Conservation (phyloP, 805 yeast species). For the Kazachstania taianensis region DNA sequence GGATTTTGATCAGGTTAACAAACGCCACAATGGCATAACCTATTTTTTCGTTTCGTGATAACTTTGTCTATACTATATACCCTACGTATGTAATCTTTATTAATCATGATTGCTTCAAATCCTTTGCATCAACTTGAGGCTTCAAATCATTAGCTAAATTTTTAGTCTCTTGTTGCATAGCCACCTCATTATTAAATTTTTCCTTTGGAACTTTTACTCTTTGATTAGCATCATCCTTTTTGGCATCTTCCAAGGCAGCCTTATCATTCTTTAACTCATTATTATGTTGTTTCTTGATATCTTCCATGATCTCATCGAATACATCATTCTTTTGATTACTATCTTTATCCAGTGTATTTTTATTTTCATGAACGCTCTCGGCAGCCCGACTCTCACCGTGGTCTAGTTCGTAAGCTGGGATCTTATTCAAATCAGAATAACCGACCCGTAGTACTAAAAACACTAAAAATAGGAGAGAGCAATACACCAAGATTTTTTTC, state of each 20-base stretch:
- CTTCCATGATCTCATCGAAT: not conserved
- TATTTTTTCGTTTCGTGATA: not conserved
- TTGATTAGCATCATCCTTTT: slow-evolving; percentile 1
- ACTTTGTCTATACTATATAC: not conserved
- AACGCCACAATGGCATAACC: not conserved
- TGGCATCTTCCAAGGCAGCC: slow-evolving; percentile 8
- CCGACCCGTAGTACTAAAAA: slow-evolving; percentile 24
- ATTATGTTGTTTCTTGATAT: not conserved
- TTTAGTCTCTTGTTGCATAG: slow-evolving; percentile 22
- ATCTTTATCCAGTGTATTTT: not conserved
- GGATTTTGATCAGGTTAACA: slow-evolving; percentile 18
- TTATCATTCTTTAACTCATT: slow-evolving; percentile 1
- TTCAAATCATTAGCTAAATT: slow-evolving; percentile 19
- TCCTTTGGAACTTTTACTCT: slow-evolving; percentile 13
- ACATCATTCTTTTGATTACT: not conserved
- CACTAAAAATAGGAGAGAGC: slow-evolving; percentile 26
- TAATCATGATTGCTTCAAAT: not conserved
- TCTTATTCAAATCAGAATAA: slow-evolving; percentile 14
- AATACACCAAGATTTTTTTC: slow-evolving; percentile 35
- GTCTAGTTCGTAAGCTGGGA: slow-evolving; percentile 22
- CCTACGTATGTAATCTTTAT: not conserved
- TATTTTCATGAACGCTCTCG: not conserved
- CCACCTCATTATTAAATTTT: slow-evolving; percentile 24
- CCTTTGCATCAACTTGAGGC: slow-evolving; percentile 9
- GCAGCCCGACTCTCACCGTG: slow-evolving; percentile 7